These are phyloP conservation scores for Bigelowiella natans DNA, from an alignment of 78 protist species.

Conservation along the genomic window DNA sequence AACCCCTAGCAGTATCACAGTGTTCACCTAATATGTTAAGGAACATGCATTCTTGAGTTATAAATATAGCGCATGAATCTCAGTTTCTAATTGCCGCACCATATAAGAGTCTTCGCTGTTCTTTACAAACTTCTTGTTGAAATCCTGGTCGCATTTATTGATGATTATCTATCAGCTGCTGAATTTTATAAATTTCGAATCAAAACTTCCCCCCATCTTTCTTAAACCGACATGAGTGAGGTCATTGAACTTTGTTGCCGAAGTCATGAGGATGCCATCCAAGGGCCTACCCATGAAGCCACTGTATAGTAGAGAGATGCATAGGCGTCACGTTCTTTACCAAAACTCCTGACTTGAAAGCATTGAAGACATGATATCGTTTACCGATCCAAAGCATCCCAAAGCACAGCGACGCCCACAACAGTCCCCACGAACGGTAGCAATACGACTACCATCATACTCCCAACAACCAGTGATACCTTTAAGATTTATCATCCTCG, in stretches of 20 bases:
- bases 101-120: background rate
- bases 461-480: background rate
- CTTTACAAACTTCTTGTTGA: background rate
- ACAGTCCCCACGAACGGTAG: background rate
- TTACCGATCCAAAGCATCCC: slow-evolving; percentile 17
- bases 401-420: background rate
- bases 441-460: background rate
- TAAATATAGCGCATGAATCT: background rate
- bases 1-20: background rate
- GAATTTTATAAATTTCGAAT: background rate
- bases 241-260: too few relatives aligned
- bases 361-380: too few relatives aligned
- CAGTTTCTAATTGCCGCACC: background rate
- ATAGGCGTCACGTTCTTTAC: background rate
- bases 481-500: too few relatives aligned
- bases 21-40: background rate
- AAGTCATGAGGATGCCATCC: too few relatives aligned
- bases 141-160: too few relatives aligned
- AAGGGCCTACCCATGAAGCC: background rate
- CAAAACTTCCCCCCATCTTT: background rate
- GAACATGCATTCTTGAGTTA: background rate
- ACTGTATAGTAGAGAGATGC: background rate
- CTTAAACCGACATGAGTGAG: too few relatives aligned
- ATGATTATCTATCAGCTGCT: background rate
- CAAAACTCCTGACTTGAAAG: background rate